Base-by-base conservation (phyloP, 495 filamentous ascomycete genomes). In the Evernia prunastri region DNA sequence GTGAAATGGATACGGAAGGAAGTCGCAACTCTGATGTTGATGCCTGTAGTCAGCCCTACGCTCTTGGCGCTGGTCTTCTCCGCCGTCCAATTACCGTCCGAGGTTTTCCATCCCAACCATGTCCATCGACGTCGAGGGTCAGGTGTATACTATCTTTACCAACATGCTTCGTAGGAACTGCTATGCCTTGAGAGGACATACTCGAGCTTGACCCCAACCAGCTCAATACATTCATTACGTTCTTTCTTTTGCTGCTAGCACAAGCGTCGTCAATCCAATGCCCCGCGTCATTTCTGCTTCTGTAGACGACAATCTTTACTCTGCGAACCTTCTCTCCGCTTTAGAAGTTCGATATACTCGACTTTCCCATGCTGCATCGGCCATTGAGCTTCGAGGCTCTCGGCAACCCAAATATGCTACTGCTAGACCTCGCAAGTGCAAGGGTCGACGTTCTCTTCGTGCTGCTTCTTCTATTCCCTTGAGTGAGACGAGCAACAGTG, bases 281-380 rank as follows among this genome's bases (percentile, higher is more conserved):
- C 59, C 54, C 45, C 59, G 36, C 54, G 10, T 60, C 40, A 31
- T 65, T 3, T 63, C 59, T n/a, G 39, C 25, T 54, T 64, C 62
- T 56, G 49, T 68, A 65, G 66, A 67, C 20, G 61, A 63, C 51
- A 57, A 7, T 57, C 39, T 42, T 56, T 63, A 35, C 51, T 45
- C 51, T 39, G 29, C 49, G 23, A 47, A 27, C 47, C 56, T 25
- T 17, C 31, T 42, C 11, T 23, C 25, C 17, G 20, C n/a, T 60
- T 57, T 43, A 25, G 27, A 43, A 58, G 15, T 27, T 39, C 47
- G 1, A 42, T 29, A 25, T 33, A 17, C 18, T 62, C 40, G 29
- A 15, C 40, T 57, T 3, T 66, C 64, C 29, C 58, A 58, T 62
- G 29, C 64, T 51, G 39, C 36, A 3, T 66, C 64, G 35, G 58